A percentile compares a stretch with the other conserved stretches of the same genome.
Conservation (phyloP, 2,329 filamentous ascomycete genomes). For the Aureobasidium sp. region DNA sequence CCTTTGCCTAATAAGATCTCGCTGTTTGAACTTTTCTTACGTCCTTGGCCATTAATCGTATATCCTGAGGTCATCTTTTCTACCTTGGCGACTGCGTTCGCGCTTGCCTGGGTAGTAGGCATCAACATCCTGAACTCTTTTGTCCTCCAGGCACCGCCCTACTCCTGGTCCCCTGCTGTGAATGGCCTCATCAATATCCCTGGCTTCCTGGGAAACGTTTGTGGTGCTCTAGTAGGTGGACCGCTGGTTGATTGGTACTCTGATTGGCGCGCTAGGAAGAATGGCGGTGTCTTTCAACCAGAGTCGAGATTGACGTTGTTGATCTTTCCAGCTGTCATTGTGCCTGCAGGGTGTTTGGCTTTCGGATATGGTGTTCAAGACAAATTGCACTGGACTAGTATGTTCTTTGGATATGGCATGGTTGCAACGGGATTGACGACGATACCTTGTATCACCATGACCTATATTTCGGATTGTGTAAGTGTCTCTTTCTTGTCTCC, state of each 20-base stretch:
- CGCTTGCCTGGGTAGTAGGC: slow-evolving; percentile 31
- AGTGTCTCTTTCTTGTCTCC: not conserved
- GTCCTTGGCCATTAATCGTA: slow-evolving; percentile 30
- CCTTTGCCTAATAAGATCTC: slow-evolving; percentile 25
- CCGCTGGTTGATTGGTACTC: slow-evolving; percentile 37
- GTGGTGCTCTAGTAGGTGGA: slow-evolving; percentile 37
- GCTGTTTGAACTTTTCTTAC: slow-evolving; percentile 29
- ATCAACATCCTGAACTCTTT: slow-evolving; percentile 34
- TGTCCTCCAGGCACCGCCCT: slow-evolving; percentile 33
- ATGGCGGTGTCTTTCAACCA: slow-evolving; percentile 38
- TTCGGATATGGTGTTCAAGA: slow-evolving; percentile 39
- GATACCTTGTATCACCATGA: slow-evolving; percentile 37
- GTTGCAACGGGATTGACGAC: slow-evolving; percentile 37
- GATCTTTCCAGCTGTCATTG: slow-evolving; percentile 34
- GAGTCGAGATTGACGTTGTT: slow-evolving; percentile 37
- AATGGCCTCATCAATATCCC: slow-evolving; percentile 35
- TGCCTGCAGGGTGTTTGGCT: slow-evolving; percentile 35
- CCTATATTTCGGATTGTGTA: slow-evolving; percentile 34
- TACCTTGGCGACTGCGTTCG: slow-evolving; percentile 32
- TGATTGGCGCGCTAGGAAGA: slow-evolving; percentile 33
- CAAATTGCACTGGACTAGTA: slow-evolving; percentile 34
- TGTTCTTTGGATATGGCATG: slow-evolving; percentile 43
- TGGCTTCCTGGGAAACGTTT: slow-evolving; percentile 35
- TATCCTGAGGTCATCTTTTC: slow-evolving; percentile 32
- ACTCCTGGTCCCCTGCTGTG: slow-evolving; percentile 29